phyloP scores from a whole-genome alignment of 208 protist genomes.

The Trypanosomatidae sp. region DNA sequence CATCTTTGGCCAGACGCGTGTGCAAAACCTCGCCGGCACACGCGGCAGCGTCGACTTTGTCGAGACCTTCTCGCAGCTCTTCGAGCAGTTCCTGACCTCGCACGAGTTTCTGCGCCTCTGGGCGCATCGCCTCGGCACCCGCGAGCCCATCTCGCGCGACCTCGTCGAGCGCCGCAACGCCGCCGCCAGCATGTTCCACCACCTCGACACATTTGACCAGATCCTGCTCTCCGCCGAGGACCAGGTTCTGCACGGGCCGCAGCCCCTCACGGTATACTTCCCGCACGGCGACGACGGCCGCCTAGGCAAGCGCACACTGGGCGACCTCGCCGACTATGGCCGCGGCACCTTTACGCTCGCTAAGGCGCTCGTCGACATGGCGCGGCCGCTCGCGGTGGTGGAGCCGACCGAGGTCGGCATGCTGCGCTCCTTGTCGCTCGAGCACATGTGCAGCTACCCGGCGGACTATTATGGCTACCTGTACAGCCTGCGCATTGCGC shows the following conservation, averaged over 20 bases:
- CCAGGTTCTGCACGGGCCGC: slow-evolving; percentile 75
- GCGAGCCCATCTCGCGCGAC: slow-evolving; percentile 82
- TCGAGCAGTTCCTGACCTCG: slow-evolving; percentile 88
- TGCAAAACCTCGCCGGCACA: slow-evolving; percentile 89
- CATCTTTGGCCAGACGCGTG: slow-evolving; percentile 87
- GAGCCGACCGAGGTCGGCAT: slow-evolving; percentile 55
- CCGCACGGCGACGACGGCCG: slow-evolving; percentile 41
- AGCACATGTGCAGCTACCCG: slow-evolving; percentile 86
- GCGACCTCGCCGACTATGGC: slow-evolving; percentile 56
- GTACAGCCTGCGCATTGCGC: slow-evolving; percentile 81
- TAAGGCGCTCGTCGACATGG: slow-evolving; percentile 64
- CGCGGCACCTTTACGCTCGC: slow-evolving; percentile 70
- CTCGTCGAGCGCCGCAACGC: slow-evolving; percentile 80
- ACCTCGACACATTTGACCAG: slow-evolving; percentile 80
- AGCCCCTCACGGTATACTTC: slow-evolving; percentile 84
- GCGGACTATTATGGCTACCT: slow-evolving; percentile 89
- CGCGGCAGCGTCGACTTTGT: slow-evolving; percentile 89
- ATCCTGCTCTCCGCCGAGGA: slow-evolving; percentile 81
- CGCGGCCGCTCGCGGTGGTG: slow-evolving; percentile 61
- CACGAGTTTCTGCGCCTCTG: slow-evolving; percentile 84
- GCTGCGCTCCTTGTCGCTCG: slow-evolving; percentile 68
- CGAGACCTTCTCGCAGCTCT: slow-evolving; percentile 89
- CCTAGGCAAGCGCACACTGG: slow-evolving; percentile 69
- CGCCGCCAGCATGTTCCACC: slow-evolving; percentile 75
- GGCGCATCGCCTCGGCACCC: slow-evolving; percentile 76